phyloP scores from a whole-genome alignment of 768 basidiomycete genomes.

The Strobilomyces dryophilus region DNA sequence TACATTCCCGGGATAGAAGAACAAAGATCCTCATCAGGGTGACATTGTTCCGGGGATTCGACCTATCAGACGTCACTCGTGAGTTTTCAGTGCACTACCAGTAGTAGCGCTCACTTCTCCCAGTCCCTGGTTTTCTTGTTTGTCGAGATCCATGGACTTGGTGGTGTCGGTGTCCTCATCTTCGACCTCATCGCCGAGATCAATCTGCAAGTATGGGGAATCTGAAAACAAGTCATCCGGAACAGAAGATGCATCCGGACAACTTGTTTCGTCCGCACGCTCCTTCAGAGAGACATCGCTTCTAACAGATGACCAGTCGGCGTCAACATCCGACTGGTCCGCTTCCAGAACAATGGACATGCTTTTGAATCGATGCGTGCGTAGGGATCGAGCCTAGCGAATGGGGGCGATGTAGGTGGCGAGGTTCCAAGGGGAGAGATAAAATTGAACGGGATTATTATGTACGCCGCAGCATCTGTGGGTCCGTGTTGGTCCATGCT shows the following conservation, averaged over 20 bases:
- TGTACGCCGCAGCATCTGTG: slow-evolving; percentile 1
- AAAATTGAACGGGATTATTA: no score
- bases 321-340: slow-evolving; percentile 8
- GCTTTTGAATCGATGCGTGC: background rate
- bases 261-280: background rate
- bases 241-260: background rate
- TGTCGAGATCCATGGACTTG: slow-evolving; percentile 14
- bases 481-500: slow-evolving; percentile 13
- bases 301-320: slow-evolving; percentile 1
- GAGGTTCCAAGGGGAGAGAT: background rate
- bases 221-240: slow-evolving; percentile 17
- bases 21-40: slow-evolving; percentile 20
- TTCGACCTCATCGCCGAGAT: slow-evolving; percentile 9
- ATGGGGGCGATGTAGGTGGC: no score
- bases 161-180: slow-evolving; percentile 12
- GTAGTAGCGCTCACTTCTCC: slow-evolving; percentile 7
- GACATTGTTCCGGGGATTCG: slow-evolving; percentile 8
- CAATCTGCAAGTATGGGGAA: slow-evolving; percentile 18
- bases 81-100: background rate
- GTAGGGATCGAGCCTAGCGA: background rate
- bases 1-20: slow-evolving; percentile 42
- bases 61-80: slow-evolving; percentile 4
- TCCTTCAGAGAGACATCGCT: slow-evolving; percentile 3
- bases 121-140: slow-evolving; percentile 5
- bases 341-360: slow-evolving; percentile 18